Percentiles rank a stretch among this genome's conserved stretches.
Conservation (phyloP, 1,139 yeast genomes). For the Arxiozyma bovina region DNA sequence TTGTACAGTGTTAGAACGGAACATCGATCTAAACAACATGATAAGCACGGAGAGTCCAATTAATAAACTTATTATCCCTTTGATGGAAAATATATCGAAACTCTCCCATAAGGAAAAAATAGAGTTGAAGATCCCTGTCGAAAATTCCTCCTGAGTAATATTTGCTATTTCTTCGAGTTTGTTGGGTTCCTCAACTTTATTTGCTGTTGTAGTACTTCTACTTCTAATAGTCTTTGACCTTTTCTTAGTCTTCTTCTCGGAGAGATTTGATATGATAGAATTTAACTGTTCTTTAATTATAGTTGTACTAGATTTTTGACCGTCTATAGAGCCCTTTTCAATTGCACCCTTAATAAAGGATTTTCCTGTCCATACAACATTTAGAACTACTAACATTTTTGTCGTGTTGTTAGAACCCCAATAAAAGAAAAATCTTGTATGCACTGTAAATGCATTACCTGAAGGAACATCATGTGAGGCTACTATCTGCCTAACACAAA, state of each 20-base stretch:
- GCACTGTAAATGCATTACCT: slow-evolving; percentile 71
- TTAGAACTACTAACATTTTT: slow-evolving; percentile 51
- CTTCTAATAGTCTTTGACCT: slow-evolving; percentile 13
- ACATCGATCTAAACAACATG: slow-evolving; percentile 13
- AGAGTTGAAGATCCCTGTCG: slow-evolving; percentile 5
- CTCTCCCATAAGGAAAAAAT: slow-evolving; percentile 11
- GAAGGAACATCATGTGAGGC: slow-evolving; percentile 93
- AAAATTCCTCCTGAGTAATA: not conserved
- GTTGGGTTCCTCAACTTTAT: slow-evolving; percentile 1
- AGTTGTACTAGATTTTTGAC: slow-evolving; percentile 68
- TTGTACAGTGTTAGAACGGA: slow-evolving; percentile 10
- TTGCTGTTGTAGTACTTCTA: not conserved
- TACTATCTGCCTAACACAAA: slow-evolving; percentile 58
- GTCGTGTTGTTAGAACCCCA: slow-evolving; percentile 77
- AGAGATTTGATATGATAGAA: slow-evolving; percentile 34
- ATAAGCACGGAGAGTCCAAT: slow-evolving; percentile 9
- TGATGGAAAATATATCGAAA: slow-evolving; percentile 21
- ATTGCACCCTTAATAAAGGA: slow-evolving; percentile 88
- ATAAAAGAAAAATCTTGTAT: slow-evolving; percentile 54
- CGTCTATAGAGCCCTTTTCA: slow-evolving; percentile 86
- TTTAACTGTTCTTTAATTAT: slow-evolving; percentile 52
- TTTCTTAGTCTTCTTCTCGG: slow-evolving; percentile 29
- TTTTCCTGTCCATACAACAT: slow-evolving; percentile 84
- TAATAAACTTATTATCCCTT: slow-evolving; percentile 12
- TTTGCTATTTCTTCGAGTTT: not conserved